Evolutionary conservation across 805 yeast genomes (phyloP).

Genomic region (Candida ovalis): DNA sequence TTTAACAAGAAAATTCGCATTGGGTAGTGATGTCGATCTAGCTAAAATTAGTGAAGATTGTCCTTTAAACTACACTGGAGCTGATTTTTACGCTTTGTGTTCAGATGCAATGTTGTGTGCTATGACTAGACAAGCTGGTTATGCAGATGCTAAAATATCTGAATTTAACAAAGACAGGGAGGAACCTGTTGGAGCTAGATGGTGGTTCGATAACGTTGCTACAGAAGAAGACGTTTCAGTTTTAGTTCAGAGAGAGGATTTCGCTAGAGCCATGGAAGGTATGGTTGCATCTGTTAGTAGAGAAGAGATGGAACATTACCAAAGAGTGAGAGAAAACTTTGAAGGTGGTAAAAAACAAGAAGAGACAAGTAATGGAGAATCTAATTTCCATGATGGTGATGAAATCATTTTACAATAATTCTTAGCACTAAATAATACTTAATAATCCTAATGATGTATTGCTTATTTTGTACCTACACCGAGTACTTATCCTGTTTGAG

Average conservation of each 20-base stretch:
- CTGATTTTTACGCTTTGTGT: conserved; percentile 94
- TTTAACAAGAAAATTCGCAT: conserved; percentile 73
- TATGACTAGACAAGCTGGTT: conserved; percentile 83
- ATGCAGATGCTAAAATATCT: conserved; percentile 63
- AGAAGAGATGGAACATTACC: conserved; percentile 81
- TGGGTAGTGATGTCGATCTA: conserved; percentile 60
- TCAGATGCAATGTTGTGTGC: conserved; percentile 96
- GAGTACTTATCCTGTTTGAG: too few species aligned
- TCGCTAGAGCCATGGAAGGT: conserved; percentile 67
- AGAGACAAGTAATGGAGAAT: not conserved
- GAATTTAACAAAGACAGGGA: conserved; percentile 39
- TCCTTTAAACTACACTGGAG: conserved; percentile 93
- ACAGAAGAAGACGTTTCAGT: conserved; percentile 64
- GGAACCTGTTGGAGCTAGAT: conserved; percentile 57
- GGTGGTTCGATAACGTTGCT: conserved; percentile 90
- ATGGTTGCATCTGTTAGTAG: conserved; percentile 83
- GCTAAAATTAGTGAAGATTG: conserved; percentile 59
- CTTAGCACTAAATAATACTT: too few species aligned
- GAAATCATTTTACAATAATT: not conserved
- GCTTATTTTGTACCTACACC: too few species aligned
- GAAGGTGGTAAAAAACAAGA: conserved; percentile 55
- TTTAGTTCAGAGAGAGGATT: conserved; percentile 66
- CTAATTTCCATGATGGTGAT: conserved; percentile 1
- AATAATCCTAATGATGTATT: too few species aligned
- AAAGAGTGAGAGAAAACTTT: conserved; percentile 72